Evolutionary conservation across 805 yeast genomes (phyloP), one percentile per base, ranked within the genome.

Genomic region (Myxozyma neotropica): DNA sequence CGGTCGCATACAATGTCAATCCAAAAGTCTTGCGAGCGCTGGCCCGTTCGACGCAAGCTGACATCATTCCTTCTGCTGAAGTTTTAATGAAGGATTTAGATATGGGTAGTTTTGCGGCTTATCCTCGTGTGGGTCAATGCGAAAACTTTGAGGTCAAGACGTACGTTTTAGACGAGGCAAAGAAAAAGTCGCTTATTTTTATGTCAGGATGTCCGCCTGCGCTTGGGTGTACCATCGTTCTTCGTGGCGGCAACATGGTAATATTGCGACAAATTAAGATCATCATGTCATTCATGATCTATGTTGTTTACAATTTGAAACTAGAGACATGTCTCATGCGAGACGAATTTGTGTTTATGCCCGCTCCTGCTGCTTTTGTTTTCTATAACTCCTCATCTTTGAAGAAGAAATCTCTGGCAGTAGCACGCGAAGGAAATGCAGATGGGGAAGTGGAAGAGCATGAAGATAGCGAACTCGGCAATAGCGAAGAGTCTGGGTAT

Each of bases 1-100:
- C 95, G 0, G 97, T 93, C 2, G 87, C 92, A 1, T 83, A 85
- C 40, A 85, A 88, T 64, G 81, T 90, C 59, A 90, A 94, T 69
- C 89, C 88, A 0, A 90, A 85, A 65, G 92, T 91, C 0, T 81
- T 94, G 44, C 87, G 86, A 63, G 78, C 95, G 55, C 80, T 93
- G 3, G 82, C 97, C 0, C 77, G 90, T 55, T 78, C 90, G 63
- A 87, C 96, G 0, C 85, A 83, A 51, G 91, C 96, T 0, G 97
- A 91, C 68, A 84, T 95, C 23, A 87, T 89, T 21, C 84, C 86
- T 21, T 87, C 97, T 0, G 87, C 91, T 54, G 97, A 94, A 69
- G 89, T 87, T 69, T 75, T 94, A 13, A 89, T 94, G 12, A 80
- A 85, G 66, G 80, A 78, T 42, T 17, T 29, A 21, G 65, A 58